phyloP scores from a whole-genome alignment of 148 eudicot genomes.

The Spergularia bocconei region DNA sequence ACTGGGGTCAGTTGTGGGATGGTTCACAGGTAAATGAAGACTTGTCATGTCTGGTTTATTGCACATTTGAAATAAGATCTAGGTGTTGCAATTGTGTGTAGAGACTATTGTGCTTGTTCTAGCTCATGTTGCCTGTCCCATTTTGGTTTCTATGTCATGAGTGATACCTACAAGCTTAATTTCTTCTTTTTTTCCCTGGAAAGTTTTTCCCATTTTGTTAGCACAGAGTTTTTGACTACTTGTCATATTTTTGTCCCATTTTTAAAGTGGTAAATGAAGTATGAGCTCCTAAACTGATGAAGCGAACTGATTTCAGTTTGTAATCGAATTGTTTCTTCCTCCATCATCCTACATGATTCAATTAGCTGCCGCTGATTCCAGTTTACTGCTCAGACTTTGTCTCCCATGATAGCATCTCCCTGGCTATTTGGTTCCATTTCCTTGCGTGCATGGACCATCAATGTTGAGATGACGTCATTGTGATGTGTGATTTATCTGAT shows the following conservation, averaged over 20 bases:
- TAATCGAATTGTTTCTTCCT: background rate
- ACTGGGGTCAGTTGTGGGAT: slow-evolving; percentile 99
- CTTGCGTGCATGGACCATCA: background rate
- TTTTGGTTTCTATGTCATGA: background rate
- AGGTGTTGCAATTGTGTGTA: background rate
- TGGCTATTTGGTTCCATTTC: background rate
- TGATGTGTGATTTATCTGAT: background rate
- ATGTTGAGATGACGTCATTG: background rate
- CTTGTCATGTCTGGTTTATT: background rate
- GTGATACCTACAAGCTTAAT: background rate
- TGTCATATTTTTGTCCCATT: background rate
- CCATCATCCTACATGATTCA: background rate
- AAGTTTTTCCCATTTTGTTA: background rate
- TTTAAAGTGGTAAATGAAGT: background rate
- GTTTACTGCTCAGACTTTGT: background rate
- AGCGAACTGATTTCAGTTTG: background rate
- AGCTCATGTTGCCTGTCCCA: background rate
- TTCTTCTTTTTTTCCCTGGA: background rate
- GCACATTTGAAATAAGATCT: background rate
- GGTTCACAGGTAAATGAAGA: slow-evolving; percentile 70
- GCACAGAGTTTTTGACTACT: background rate
- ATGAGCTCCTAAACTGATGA: background rate
- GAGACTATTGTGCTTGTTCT: background rate
- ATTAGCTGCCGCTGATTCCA: background rate
- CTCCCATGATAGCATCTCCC: background rate